Conservation (phyloP, 208 protist species). For the Leishmania aethiopica region DNA sequence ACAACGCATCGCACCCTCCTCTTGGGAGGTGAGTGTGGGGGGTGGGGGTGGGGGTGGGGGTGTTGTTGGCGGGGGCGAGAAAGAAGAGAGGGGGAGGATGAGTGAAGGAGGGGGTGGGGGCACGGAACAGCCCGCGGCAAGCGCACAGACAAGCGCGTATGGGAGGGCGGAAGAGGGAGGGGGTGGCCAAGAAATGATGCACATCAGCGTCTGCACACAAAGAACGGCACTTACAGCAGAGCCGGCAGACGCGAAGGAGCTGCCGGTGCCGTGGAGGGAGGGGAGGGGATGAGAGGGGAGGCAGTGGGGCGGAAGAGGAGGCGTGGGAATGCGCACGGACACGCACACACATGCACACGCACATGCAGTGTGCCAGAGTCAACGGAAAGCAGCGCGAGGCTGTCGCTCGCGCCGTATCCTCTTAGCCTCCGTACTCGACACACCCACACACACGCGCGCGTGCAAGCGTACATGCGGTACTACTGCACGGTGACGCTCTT, state of each 20-base stretch:
- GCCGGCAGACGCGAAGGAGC: background rate
- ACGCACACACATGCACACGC: background rate
- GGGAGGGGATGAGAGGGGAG: background rate
- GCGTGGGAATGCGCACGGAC: background rate
- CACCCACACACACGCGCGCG: background rate
- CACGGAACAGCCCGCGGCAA: background rate
- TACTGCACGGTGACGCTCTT: slow-evolving; percentile 97
- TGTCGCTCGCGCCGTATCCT: background rate
- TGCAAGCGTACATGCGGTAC: background rate
- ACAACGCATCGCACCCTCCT: background rate
- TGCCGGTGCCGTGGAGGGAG: background rate
- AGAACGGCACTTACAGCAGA: no score
- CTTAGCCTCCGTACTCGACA: background rate
- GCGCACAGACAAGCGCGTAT: background rate
- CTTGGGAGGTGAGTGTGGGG: background rate
- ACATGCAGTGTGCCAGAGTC: background rate
- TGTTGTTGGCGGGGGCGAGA: background rate
- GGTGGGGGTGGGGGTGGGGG: no score
- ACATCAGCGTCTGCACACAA: background rate
- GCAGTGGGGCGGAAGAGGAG: background rate
- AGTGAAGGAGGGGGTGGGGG: background rate
- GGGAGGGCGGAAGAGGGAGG: background rate
- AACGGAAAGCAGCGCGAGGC: background rate
- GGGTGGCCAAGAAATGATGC: background rate
- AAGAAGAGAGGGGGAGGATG: background rate